Evolutionary conservation across 495 filamentous ascomycete species (phyloP).

Genomic region (Hypoxylon trugodes): DNA sequence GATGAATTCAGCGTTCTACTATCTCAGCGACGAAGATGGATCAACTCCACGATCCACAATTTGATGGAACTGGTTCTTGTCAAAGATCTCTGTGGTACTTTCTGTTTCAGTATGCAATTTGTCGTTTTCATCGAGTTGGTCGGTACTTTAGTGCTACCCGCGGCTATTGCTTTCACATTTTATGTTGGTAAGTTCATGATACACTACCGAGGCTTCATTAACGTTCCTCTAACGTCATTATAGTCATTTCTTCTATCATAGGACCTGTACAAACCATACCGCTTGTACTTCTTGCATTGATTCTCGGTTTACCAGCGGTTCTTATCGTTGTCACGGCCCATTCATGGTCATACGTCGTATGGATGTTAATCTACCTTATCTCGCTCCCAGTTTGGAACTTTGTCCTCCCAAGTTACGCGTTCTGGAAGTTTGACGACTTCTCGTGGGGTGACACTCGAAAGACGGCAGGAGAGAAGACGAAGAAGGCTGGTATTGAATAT

Average conservation of each 20-base stretch:
- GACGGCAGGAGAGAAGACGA: constrained; percentile 88
- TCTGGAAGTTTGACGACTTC: constrained; percentile 99
- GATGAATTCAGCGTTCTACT: constrained; percentile 92
- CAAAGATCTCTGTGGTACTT: constrained; percentile 95
- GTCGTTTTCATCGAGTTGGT: constrained; percentile 96
- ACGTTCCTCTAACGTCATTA: constrained; percentile 34
- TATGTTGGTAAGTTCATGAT: constrained; percentile 77
- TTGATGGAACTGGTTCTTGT: constrained; percentile 97
- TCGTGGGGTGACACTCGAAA: constrained; percentile 99
- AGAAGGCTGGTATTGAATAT: constrained; percentile 78
- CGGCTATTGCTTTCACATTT: constrained; percentile 95
- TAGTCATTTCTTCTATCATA: constrained; percentile 87
- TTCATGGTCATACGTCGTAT: constrained; percentile 88
- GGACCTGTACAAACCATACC: constrained; percentile 89
- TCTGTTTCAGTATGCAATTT: constrained; percentile 99
- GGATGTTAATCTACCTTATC: constrained; percentile 96
- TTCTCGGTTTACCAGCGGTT: constrained; percentile 91
- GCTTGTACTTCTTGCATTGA: constrained; percentile 86
- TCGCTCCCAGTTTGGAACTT: constrained; percentile 99
- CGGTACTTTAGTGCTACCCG: constrained; percentile 92
- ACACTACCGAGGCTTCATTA: neutral
- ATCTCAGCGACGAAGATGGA: constrained; percentile 95
- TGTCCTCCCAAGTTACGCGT: constrained; percentile 91
- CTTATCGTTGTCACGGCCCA: constrained; percentile 97
- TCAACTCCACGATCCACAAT: constrained; percentile 99